Evolutionary conservation across 495 filamentous ascomycete genomes (phyloP).

Genomic region (Penicillium pulvis): DNA sequence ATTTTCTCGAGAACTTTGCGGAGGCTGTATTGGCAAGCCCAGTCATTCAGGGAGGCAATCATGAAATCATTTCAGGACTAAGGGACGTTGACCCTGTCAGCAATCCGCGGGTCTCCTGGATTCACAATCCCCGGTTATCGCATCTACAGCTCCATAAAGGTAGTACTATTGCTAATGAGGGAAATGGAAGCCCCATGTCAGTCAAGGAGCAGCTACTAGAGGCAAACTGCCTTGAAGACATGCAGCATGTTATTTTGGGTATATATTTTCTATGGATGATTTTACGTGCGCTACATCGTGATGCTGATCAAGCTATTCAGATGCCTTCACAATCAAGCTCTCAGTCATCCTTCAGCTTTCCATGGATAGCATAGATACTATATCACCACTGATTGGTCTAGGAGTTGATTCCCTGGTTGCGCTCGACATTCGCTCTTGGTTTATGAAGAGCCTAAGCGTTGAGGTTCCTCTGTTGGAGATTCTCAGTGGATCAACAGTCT

Average conservation of each 20-base stretch:
- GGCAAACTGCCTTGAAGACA: neutral
- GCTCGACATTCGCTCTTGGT: conserved; percentile 1
- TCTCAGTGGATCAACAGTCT: neutral
- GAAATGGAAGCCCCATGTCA: neutral
- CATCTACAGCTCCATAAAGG: neutral
- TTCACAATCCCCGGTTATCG: neutral
- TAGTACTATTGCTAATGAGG: neutral
- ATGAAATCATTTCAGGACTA: neutral
- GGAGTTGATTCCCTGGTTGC: conserved; percentile 1
- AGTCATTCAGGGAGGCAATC: neutral
- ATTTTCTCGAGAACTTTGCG: neutral
- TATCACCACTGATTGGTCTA: neutral
- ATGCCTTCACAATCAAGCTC: neutral
- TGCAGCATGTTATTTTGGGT: neutral
- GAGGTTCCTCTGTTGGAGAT: neutral
- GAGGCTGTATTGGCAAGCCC: neutral
- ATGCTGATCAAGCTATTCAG: neutral
- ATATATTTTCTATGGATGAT: neutral
- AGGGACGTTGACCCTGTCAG: neutral
- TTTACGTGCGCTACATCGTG: neutral
- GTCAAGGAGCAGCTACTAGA: neutral
- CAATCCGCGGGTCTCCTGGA: neutral
- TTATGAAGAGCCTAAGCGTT: neutral
- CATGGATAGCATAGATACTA: neutral
- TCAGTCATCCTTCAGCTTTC: neutral